phyloP scores from a whole-genome alignment of 225 moss, liverwort and hornwort species.

The Ulota crispa region DNA sequence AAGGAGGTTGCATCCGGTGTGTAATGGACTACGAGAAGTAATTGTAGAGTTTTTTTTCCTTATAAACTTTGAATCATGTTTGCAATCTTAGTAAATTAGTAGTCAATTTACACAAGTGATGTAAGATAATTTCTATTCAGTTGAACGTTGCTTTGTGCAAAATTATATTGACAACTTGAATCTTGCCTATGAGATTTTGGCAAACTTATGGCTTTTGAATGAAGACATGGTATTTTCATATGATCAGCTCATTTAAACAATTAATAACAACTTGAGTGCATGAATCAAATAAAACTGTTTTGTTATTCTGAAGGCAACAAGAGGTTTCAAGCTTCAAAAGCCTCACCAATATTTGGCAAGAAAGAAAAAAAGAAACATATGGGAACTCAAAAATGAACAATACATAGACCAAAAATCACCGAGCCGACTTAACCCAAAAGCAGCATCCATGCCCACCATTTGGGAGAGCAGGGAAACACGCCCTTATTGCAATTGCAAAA shows the following conservation, averaged over 20 bases:
- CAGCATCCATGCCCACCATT: too few relatives aligned
- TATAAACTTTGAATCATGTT: too few relatives aligned
- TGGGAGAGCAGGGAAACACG: too few relatives aligned
- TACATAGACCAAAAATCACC: too few relatives aligned
- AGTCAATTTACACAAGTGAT: fast-evolving
- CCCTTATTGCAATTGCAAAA: too few relatives aligned
- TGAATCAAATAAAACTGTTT: fast-evolving
- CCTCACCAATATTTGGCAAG: too few relatives aligned
- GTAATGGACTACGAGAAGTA: constrained; percentile 59
- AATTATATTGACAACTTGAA: background rate
- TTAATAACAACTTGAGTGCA: background rate
- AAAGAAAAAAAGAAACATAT: too few relatives aligned
- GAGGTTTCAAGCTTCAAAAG: too few relatives aligned
- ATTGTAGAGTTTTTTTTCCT: background rate
- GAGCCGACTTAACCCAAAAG: too few relatives aligned
- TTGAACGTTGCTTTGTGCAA: background rate
- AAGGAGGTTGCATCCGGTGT: constrained; percentile 50
- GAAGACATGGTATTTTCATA: background rate
- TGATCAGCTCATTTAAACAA: background rate
- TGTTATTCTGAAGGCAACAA: background rate
- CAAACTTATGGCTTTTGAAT: background rate
- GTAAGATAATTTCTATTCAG: background rate
- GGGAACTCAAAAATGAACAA: too few relatives aligned
- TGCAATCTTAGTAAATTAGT: too few relatives aligned
- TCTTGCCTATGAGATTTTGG: fast-evolving